A percentile compares a stretch with the other conserved stretches of the same genome.
Evolutionary conservation across 208 protist genomes (phyloP).

Genomic region (Acanthamoeba lenticulata): DNA sequence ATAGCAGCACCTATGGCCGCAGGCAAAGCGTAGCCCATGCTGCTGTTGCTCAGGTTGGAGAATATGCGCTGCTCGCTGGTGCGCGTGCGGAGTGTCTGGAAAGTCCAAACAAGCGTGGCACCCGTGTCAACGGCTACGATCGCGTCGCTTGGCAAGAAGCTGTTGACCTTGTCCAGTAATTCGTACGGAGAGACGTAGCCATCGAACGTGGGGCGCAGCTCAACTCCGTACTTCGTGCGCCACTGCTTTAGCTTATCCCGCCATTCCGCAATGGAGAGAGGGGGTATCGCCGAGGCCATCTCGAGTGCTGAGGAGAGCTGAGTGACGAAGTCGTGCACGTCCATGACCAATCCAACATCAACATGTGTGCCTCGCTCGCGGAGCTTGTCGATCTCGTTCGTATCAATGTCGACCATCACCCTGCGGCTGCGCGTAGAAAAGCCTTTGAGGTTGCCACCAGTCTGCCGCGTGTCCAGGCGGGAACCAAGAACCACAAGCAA

Average conservation of each 20-base stretch:
- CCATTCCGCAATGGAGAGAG: background rate
- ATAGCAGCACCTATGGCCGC: background rate
- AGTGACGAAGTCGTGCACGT: background rate
- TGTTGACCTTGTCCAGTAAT: background rate
- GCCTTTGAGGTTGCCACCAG: background rate
- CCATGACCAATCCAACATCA: background rate
- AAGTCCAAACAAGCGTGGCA: background rate
- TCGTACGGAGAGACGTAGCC: background rate
- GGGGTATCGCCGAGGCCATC: background rate
- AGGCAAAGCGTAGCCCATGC: background rate
- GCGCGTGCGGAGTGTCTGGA: background rate
- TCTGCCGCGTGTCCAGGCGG: background rate
- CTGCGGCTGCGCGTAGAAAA: background rate
- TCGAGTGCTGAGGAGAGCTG: background rate
- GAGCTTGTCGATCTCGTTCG: background rate
- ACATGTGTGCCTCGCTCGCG: background rate
- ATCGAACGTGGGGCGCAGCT: background rate
- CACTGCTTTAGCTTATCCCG: background rate
- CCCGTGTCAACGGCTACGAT: background rate
- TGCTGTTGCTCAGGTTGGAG: conserved; percentile 12
- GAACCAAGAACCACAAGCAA: background rate
- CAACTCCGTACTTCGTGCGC: background rate
- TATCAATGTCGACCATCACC: background rate
- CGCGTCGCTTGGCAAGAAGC: background rate
- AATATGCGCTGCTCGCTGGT: background rate